phyloP scores from a whole-genome alignment of 768 basidiomycete species.

The Cystoderma amianthinum region DNA sequence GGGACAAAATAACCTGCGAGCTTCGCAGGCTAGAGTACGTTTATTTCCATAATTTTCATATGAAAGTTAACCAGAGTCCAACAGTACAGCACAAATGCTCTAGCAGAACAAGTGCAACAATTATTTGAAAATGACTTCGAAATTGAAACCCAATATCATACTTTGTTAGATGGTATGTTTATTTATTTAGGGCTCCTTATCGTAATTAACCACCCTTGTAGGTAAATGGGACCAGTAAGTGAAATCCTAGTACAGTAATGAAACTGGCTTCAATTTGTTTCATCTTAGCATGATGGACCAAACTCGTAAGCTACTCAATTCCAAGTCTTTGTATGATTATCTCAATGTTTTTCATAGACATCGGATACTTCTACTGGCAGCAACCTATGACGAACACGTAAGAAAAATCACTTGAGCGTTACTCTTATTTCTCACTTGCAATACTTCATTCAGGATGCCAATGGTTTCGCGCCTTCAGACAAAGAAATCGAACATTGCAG shows the following conservation, averaged over 20 bases:
- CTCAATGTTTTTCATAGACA: constrained; percentile 19
- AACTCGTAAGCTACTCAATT: constrained; percentile 32
- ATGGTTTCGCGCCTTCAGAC: constrained; percentile 41
- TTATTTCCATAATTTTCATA: too few species aligned
- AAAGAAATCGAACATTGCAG: constrained; percentile 49
- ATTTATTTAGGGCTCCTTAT: neutral
- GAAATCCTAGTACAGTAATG: neutral
- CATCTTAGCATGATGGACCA: constrained; percentile 59
- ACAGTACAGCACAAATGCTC: constrained; percentile 47
- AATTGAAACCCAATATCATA: constrained; percentile 55
- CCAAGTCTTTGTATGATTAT: neutral
- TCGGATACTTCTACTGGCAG: constrained; percentile 67
- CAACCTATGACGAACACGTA: constrained; percentile 61
- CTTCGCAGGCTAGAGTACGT: constrained; percentile 50
- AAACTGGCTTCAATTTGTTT: neutral
- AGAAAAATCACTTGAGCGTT: constrained; percentile 7
- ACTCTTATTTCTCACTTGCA: neutral
- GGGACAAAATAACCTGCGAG: constrained; percentile 53
- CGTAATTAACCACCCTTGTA: constrained; percentile 9
- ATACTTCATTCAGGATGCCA: constrained; percentile 35
- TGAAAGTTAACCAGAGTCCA: too few species aligned
- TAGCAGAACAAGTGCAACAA: constrained; percentile 46
- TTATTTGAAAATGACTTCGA: constrained; percentile 58
- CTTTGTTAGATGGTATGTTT: constrained; percentile 40
- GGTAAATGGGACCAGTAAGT: constrained; percentile 63